These are phyloP conservation scores for Protostelium mycophagum DNA, from an alignment of 78 protist species.

Conservation along the genomic window DNA sequence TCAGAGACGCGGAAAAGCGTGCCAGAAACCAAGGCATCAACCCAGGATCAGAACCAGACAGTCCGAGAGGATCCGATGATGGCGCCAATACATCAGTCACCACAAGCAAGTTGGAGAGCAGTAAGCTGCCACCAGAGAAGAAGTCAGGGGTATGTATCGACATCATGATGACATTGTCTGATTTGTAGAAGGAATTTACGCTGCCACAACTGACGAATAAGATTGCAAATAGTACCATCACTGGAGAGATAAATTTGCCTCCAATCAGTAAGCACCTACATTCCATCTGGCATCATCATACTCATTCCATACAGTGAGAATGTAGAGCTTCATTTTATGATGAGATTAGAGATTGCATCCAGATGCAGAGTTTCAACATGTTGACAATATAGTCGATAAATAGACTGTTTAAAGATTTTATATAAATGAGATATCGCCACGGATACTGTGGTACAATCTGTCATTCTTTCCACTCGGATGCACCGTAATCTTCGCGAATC, in stretches of 20 bases:
- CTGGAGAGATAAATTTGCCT: no score
- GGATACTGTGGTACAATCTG: background rate
- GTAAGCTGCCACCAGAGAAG: background rate
- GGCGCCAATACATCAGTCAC: background rate
- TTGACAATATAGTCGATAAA: background rate
- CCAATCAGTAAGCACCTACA: no score
- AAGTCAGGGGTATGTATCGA: no score
- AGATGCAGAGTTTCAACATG: no score
- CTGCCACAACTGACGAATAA: no score
- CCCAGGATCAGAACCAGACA: background rate
- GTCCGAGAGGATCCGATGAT: background rate
- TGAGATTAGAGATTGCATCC: no score
- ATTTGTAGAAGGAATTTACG: no score
- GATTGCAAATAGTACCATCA: no score
- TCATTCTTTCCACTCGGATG: background rate
- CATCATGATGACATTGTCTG: no score
- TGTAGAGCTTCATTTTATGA: no score
- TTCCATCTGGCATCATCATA: no score
- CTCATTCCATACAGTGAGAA: no score
- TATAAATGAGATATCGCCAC: background rate
- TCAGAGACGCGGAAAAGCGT: conserved; percentile 48
- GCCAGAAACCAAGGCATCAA: background rate
- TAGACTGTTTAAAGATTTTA: background rate
- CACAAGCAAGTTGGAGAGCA: background rate
- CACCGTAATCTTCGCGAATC: background rate